Conservation (phyloP, 2,329 filamentous ascomycete species). For the Trichoderma polysporum region DNA sequence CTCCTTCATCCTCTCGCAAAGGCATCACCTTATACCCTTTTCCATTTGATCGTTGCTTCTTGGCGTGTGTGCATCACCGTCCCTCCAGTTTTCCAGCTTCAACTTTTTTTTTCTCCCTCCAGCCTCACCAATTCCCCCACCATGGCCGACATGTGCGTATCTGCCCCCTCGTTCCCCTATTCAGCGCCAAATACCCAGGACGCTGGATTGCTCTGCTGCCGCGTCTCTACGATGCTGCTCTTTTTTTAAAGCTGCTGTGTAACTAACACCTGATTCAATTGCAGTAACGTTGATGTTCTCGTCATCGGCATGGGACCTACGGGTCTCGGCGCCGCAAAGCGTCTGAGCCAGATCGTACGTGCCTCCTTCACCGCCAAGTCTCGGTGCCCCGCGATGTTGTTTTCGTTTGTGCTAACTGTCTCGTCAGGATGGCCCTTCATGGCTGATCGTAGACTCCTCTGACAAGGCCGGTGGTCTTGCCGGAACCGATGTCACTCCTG, state of each 20-base stretch:
- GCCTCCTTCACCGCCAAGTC: slow-evolving; percentile 33
- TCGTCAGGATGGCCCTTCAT: slow-evolving; percentile 79
- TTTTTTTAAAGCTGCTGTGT: not conserved
- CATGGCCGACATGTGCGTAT: slow-evolving; percentile 43
- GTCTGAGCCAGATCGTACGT: slow-evolving; percentile 90
- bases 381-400: slow-evolving; percentile 22
- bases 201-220: not conserved
- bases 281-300: slow-evolving; percentile 90
- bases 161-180: slow-evolving; percentile 8
- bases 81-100: slow-evolving; percentile 25
- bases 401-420: slow-evolving; percentile 27
- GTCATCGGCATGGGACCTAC: slow-evolving; percentile 98
- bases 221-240: not conserved
- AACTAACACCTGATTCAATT: slow-evolving; percentile 24
- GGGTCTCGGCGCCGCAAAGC: slow-evolving; percentile 95
- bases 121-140: slow-evolving; percentile 31
- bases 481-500: slow-evolving; percentile 89
- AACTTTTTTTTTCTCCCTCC: slow-evolving; percentile 11
- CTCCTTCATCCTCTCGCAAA: slow-evolving; percentile 27
- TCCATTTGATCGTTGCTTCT: slow-evolving; percentile 5
- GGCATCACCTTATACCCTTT: slow-evolving; percentile 26
- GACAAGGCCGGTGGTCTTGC: slow-evolving; percentile 93
- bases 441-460: slow-evolving; percentile 92
- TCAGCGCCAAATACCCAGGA: slow-evolving; percentile 4
- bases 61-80: slow-evolving; percentile 13